These are phyloP conservation scores for Fimicolochytrium jonesii DNA, from an alignment of 192 early-diverging fungal genomes.

Conservation along the genomic window DNA sequence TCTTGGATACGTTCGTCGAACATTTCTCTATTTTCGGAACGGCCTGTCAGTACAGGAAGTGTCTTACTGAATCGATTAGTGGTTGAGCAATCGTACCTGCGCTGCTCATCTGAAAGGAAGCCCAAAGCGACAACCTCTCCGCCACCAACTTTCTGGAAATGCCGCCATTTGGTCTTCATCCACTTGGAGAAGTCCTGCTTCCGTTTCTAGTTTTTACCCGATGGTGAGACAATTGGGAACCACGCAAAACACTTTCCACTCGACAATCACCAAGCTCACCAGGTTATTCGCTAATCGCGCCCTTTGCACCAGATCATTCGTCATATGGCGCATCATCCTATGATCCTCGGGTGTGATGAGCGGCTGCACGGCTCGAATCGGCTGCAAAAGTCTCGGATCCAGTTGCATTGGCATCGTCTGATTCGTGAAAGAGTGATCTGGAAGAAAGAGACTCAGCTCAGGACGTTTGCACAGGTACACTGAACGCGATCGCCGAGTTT, in stretches of 20 bases:
- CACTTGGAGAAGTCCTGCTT: constrained; percentile 53
- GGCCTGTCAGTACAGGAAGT: too few relatives aligned
- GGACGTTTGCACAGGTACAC: too few relatives aligned
- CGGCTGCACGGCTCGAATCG: constrained; percentile 32
- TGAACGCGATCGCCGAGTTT: too few relatives aligned
- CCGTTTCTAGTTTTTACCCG: constrained; percentile 30
- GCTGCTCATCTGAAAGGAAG: constrained; percentile 42
- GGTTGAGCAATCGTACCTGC: constrained; percentile 21
- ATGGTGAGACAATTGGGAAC: background rate
- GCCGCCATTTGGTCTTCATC: constrained; percentile 45
- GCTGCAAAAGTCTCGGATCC: constrained; percentile 19
- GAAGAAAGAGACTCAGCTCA: too few relatives aligned
- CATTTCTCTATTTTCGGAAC: constrained; percentile 26
- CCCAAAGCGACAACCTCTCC: constrained; percentile 37
- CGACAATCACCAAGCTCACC: too few relatives aligned
- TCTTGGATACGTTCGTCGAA: constrained; percentile 41
- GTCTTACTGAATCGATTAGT: background rate
- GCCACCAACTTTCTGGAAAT: constrained; percentile 41
- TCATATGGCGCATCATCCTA: constrained; percentile 48
- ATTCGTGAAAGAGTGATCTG: too few relatives aligned
- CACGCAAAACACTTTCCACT: background rate
- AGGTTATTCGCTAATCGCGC: constrained; percentile 22
- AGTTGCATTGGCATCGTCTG: constrained; percentile 31
- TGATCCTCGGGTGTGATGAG: constrained; percentile 45
- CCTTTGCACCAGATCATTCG: constrained; percentile 45